These are phyloP conservation scores for Prunus yedoensis DNA, from an alignment of 331 rosid genomes.

Conservation along the genomic window DNA sequence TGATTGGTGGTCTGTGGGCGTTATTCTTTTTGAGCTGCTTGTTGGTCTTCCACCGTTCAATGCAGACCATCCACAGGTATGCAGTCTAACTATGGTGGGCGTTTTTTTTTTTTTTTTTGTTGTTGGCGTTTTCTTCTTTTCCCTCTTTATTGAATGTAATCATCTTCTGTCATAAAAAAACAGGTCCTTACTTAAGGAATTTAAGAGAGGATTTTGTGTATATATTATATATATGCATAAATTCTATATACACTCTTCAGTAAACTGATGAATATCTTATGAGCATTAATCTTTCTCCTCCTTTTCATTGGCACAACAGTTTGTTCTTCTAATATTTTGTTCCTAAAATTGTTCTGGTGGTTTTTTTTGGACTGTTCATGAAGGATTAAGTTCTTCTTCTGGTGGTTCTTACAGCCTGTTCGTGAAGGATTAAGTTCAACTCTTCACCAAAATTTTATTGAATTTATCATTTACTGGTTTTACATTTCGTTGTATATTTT, in stretches of 20 bases:
- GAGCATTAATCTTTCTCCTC: neutral
- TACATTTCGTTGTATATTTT: neutral
- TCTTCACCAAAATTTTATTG: neutral
- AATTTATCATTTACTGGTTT: neutral
- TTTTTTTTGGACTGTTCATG: neutral
- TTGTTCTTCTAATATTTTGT: neutral
- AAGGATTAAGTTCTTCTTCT: no score
- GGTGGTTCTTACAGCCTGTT: neutral
- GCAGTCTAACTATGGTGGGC: slow-evolving; percentile 7
- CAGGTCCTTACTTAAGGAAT: neutral
- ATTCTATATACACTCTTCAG: neutral
- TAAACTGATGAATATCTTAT: neutral
- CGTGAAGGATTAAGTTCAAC: neutral
- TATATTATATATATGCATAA: neutral
- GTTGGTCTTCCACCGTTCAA: slow-evolving; percentile 97
- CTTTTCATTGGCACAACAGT: neutral
- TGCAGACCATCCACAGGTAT: slow-evolving; percentile 89
- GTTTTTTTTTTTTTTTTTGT: neutral
- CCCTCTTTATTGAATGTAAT: neutral
- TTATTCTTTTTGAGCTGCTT: slow-evolving; percentile 88
- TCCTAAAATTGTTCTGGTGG: neutral
- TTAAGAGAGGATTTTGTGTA: neutral
- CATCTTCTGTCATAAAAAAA: neutral
- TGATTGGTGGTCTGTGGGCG: slow-evolving; percentile 99
- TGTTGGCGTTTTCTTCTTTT: neutral